A percentile compares a stretch with the other conserved stretches of the same genome.
Evolutionary conservation across 139 green algal genomes (phyloP).

Genomic region (Desmodesmus armatus): DNA sequence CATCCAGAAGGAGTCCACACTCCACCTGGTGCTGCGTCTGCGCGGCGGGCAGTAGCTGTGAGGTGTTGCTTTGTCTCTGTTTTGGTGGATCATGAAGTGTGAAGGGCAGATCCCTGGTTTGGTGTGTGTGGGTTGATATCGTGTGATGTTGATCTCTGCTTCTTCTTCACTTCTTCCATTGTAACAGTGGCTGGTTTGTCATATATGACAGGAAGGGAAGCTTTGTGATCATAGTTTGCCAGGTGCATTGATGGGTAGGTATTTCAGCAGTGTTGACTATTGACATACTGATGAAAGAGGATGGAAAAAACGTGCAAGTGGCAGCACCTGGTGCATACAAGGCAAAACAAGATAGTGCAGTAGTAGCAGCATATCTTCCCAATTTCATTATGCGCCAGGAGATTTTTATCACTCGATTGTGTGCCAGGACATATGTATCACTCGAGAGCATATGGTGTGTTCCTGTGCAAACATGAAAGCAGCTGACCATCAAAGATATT

Average conservation of each 20-base stretch:
- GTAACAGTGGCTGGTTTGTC: no score
- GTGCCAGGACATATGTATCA: no score
- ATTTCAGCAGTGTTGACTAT: background rate
- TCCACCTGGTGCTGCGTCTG: conserved; percentile 75
- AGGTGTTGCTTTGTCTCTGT: background rate
- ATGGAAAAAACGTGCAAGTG: background rate
- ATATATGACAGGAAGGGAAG: no score
- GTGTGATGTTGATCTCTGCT: background rate
- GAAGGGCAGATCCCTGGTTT: no score
- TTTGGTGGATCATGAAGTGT: no score
- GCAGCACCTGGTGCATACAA: background rate
- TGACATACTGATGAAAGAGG: background rate
- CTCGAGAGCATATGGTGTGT: no score
- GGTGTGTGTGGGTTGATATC: background rate
- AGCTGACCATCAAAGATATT: no score
- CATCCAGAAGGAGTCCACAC: conserved; percentile 92
- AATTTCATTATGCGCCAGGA: background rate
- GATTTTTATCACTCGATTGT: background rate
- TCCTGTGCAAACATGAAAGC: no score
- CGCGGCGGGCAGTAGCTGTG: conserved; percentile 53
- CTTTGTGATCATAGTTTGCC: background rate
- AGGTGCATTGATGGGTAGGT: background rate
- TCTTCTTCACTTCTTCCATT: no score
- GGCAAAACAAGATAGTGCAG: no score
- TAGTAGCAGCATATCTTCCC: background rate